phyloP scores from a whole-genome alignment of 2,329 filamentous ascomycete species.

The Epicoccum nigrum region DNA sequence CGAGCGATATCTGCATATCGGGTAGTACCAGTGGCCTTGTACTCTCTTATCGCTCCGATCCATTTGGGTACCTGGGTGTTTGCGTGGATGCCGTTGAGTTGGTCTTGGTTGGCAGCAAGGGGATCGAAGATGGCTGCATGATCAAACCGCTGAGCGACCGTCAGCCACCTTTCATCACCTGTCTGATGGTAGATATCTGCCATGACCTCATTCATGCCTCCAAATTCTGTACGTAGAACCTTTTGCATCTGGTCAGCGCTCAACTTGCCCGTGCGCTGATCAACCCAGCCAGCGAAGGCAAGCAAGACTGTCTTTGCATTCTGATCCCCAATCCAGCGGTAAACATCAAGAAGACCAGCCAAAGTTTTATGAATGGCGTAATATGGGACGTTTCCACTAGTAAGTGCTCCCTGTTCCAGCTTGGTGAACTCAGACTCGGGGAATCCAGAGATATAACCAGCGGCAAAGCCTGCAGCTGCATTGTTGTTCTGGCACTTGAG shows the following conservation, averaged over 20 bases:
- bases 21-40: background rate
- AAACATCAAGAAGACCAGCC: background rate
- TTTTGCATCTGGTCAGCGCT: background rate
- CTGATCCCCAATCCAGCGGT: conserved; percentile 1
- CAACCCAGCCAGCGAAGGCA: conserved; percentile 1
- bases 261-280: background rate
- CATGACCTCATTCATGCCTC: conserved; percentile 3
- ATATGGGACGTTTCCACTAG: background rate
- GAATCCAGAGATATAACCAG: background rate
- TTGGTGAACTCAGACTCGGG: background rate
- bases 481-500: conserved; percentile 5
- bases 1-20: background rate
- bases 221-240: background rate
- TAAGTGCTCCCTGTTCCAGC: background rate
- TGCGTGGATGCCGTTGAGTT: background rate
- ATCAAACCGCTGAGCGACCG: background rate
- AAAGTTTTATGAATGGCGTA: conserved; percentile 3
- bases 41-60: background rate
- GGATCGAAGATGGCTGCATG: background rate
- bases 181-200: conserved; percentile 4
- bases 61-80: background rate
- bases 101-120: background rate
- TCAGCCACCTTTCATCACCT: background rate
- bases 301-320: background rate
- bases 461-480: conserved; percentile 1